These are phyloP conservation scores for Elsinoe necatrix DNA, from an alignment of 2,329 filamentous ascomycete species.

Conservation along the genomic window DNA sequence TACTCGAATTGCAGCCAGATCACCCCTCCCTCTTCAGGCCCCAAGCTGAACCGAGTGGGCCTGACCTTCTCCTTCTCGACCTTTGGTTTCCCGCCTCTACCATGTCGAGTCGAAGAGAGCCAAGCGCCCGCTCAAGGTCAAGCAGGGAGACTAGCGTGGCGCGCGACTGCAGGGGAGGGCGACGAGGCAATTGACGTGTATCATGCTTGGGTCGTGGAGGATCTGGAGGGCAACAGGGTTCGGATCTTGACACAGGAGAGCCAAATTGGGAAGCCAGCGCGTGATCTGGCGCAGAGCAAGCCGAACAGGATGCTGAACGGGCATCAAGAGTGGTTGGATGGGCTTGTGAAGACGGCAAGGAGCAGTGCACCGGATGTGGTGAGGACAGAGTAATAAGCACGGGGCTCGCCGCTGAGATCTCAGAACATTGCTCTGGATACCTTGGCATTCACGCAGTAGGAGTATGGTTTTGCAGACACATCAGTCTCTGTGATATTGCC, in stretches of 20 bases:
- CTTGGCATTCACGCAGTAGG: too few species aligned
- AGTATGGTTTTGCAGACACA: too few species aligned
- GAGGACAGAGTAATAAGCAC: background rate
- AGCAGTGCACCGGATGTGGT: background rate
- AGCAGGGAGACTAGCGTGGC: constrained; percentile 23
- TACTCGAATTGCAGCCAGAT: constrained; percentile 29
- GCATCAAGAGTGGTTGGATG: constrained; percentile 33
- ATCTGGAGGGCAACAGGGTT: constrained; percentile 26
- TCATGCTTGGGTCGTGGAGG: constrained; percentile 32
- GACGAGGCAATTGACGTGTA: constrained; percentile 28
- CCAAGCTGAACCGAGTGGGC: constrained; percentile 23
- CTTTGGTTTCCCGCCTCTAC: constrained; percentile 29
- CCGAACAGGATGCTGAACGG: constrained; percentile 32
- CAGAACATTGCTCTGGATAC: too few species aligned
- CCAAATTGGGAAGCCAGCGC: constrained; percentile 28
- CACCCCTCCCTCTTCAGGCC: constrained; percentile 23
- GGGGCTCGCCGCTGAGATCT: too few species aligned
- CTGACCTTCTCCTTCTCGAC: constrained; percentile 30
- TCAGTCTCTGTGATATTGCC: too few species aligned
- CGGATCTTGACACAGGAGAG: constrained; percentile 32
- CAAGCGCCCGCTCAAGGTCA: constrained; percentile 17
- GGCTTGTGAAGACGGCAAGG: constrained; percentile 25
- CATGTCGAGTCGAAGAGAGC: constrained; percentile 25
- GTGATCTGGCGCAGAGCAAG: constrained; percentile 24
- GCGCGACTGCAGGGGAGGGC: constrained; percentile 19